Conservation (phyloP, 495 filamentous ascomycete genomes). For the Trichoderma reesei region DNA sequence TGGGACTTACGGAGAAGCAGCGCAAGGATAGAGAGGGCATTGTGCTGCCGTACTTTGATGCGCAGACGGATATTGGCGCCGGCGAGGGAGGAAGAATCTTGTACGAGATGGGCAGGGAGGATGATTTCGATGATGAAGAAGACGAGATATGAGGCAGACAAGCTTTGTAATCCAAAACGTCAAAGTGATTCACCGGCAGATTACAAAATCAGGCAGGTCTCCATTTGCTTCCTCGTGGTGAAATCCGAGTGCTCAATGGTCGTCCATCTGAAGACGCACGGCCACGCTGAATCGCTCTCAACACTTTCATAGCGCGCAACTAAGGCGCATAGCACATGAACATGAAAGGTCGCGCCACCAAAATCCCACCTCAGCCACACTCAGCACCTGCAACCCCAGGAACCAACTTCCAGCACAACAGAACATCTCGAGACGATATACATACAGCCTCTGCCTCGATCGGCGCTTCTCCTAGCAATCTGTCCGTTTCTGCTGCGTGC, state of each 20-base stretch:
- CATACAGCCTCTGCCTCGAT: background rate
- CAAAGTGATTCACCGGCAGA: too few relatives aligned
- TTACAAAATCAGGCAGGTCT: too few relatives aligned
- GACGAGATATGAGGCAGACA: slow-evolving; percentile 66
- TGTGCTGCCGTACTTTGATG: slow-evolving; percentile 90
- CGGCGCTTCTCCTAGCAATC: background rate
- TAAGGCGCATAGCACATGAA: background rate
- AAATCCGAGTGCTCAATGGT: background rate
- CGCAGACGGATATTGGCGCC: slow-evolving; percentile 66
- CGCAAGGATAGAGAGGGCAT: slow-evolving; percentile 73
- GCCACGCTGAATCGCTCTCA: background rate
- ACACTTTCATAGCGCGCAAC: background rate
- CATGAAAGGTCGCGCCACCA: background rate
- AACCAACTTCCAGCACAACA: background rate
- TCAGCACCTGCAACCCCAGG: background rate
- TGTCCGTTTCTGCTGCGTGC: background rate
- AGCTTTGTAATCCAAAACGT: background rate
- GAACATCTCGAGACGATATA: background rate
- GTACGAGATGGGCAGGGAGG: slow-evolving; percentile 93
- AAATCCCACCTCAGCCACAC: background rate
- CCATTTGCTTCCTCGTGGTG: too few relatives aligned
- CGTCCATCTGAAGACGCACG: background rate
- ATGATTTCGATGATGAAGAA: slow-evolving; percentile 98
- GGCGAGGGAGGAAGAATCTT: slow-evolving; percentile 83
- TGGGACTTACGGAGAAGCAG: slow-evolving; percentile 87